A percentile compares a stretch with the other conserved stretches of the same genome.
These are phyloP conservation scores for Eucalyptus curtisii DNA, from an alignment of 345 rosid species.

Conservation along the genomic window DNA sequence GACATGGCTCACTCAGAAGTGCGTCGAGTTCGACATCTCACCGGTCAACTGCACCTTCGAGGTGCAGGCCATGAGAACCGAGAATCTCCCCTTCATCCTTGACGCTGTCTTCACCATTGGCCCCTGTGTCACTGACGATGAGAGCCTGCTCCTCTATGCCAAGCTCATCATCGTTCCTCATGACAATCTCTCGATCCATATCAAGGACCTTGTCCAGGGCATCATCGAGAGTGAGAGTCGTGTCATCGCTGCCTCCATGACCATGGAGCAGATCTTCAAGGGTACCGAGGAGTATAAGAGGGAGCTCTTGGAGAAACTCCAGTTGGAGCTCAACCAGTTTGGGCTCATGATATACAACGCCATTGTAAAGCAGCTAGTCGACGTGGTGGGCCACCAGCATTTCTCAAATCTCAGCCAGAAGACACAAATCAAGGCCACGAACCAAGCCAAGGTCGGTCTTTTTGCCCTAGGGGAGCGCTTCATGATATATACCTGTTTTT, in stretches of 20 bases:
- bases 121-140: slow-evolving; percentile 42
- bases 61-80: slow-evolving; percentile 84
- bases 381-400: slow-evolving; percentile 65
- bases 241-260: slow-evolving; percentile 10
- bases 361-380: slow-evolving; percentile 71
- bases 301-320: slow-evolving; percentile 68
- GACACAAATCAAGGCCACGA: slow-evolving; percentile 76
- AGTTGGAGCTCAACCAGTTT: slow-evolving; percentile 62
- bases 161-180: slow-evolving; percentile 43
- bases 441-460: slow-evolving; percentile 44
- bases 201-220: slow-evolving; percentile 53
- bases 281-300: slow-evolving; percentile 67
- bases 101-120: slow-evolving; percentile 73
- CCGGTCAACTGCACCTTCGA: slow-evolving; percentile 58
- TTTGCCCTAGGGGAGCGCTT: no score
- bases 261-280: slow-evolving; percentile 66
- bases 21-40: slow-evolving; percentile 36
- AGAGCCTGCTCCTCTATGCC: slow-evolving; percentile 45
- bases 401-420: slow-evolving; percentile 75
- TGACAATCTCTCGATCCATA: slow-evolving; percentile 45
- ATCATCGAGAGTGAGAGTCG: slow-evolving; percentile 56
- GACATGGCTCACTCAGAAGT: no score
- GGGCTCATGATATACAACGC: slow-evolving; percentile 69
- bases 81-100: slow-evolving; percentile 71
- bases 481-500: no score